These are phyloP conservation scores for Penicillium salamii DNA, from an alignment of 495 filamentous ascomycete genomes.

Conservation along the genomic window DNA sequence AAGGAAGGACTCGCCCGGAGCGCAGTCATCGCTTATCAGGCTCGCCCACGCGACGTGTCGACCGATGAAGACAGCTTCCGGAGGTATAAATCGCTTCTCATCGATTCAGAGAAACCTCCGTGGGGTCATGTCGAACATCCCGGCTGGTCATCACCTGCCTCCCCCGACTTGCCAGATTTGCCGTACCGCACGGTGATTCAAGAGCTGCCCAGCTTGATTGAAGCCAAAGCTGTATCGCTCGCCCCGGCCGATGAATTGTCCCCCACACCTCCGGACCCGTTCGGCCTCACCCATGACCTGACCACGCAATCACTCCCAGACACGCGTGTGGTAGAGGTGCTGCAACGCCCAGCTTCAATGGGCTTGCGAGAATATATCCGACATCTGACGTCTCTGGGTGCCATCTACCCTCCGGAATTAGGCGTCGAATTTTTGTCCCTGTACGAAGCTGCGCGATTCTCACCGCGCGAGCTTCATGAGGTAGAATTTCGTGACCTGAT, in stretches of 20 bases:
- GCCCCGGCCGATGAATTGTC: conserved; percentile 60
- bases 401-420: conserved; percentile 57
- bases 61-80: conserved; percentile 28
- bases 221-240: conserved; percentile 84
- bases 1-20: conserved; percentile 66
- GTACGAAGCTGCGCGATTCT: conserved; percentile 87
- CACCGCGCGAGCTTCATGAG: conserved; percentile 56
- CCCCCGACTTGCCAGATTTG: conserved; percentile 70
- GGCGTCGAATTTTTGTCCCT: conserved; percentile 62
- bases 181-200: conserved; percentile 77
- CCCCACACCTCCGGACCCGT: conserved; percentile 22
- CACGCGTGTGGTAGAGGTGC: conserved; percentile 61
- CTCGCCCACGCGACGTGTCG: conserved; percentile 57
- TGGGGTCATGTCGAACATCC: conserved; percentile 84
- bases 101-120: conserved; percentile 45
- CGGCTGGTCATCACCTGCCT: conserved; percentile 82
- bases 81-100: conserved; percentile 28
- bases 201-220: conserved; percentile 88
- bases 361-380: conserved; percentile 77
- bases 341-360: conserved; percentile 70
- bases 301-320: conserved; percentile 42
- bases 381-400: conserved; percentile 63
- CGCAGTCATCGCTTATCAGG: conserved; percentile 76
- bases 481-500: conserved; percentile 76
- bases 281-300: conserved; percentile 22